Conservation (phyloP, 2,329 filamentous ascomycete species). For the Diaporthe amygdali region DNA sequence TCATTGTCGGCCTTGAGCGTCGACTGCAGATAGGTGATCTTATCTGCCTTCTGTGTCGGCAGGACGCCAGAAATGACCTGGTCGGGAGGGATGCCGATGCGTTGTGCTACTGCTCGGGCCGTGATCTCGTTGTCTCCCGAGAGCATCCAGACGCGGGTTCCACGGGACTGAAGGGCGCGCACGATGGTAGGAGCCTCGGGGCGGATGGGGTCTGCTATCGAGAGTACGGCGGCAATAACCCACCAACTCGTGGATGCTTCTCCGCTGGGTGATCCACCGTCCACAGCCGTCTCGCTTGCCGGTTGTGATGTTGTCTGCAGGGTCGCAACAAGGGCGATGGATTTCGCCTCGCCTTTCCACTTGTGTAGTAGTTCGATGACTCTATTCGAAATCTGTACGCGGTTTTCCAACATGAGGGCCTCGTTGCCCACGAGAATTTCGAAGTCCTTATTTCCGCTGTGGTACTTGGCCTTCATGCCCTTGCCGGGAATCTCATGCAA, state of each 20-base stretch:
- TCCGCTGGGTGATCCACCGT: not conserved
- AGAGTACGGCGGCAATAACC: constrained; percentile 68
- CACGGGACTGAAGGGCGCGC: constrained; percentile 64
- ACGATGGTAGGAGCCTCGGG: constrained; percentile 73
- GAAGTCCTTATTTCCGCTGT: constrained; percentile 38
- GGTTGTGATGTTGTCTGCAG: constrained; percentile 30
- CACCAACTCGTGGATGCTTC: constrained; percentile 36
- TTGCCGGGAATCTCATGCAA: constrained; percentile 74
- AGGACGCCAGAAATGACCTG: constrained; percentile 89
- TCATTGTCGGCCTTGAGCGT: constrained; percentile 47
- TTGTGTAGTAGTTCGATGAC: constrained; percentile 46
- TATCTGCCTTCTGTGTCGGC: constrained; percentile 79
- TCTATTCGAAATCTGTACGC: constrained; percentile 43
- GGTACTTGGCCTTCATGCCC: constrained; percentile 67
- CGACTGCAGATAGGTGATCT: constrained; percentile 68
- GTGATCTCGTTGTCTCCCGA: constrained; percentile 91
- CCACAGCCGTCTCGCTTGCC: not conserved
- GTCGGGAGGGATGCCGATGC: constrained; percentile 72
- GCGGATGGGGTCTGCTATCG: constrained; percentile 82
- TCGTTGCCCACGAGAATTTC: constrained; percentile 76
- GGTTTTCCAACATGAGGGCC: constrained; percentile 62
- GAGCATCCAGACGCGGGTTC: constrained; percentile 86
- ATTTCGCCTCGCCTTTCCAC: constrained; percentile 70
- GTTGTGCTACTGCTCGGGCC: constrained; percentile 76
- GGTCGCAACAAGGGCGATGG: constrained; percentile 63